A percentile compares a stretch with the other conserved stretches of the same genome.
Evolutionary conservation across 352 stramenopile species (phyloP).

Genomic region (Phytophthora uliginosa): DNA sequence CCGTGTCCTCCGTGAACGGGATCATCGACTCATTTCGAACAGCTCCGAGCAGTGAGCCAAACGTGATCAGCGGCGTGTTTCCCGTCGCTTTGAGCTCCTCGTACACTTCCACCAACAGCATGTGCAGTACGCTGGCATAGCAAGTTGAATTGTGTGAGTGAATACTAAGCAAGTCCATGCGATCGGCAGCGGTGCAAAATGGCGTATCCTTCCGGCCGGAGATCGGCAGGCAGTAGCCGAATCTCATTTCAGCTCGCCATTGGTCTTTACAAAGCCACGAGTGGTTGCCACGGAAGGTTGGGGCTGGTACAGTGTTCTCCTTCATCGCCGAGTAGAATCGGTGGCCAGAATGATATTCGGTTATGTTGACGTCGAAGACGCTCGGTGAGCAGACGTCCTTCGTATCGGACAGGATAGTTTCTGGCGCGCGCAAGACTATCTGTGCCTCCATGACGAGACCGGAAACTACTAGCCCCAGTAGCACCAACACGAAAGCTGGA

Average conservation of each 20-base stretch:
- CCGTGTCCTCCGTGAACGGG: constrained; percentile 64
- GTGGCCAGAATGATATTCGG: constrained; percentile 21
- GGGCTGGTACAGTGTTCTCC: constrained; percentile 2
- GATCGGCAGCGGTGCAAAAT: constrained; percentile 53
- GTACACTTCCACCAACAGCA: constrained; percentile 66
- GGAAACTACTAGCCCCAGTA: constrained; percentile 17
- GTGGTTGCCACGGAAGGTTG: constrained; percentile 34
- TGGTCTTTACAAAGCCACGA: constrained; percentile 22
- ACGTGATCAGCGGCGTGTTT: constrained; percentile 44
- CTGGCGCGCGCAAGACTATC: constrained; percentile 10
- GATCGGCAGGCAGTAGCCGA: constrained; percentile 58
- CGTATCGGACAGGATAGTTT: constrained; percentile 2
- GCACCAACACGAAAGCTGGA: constrained; percentile 14
- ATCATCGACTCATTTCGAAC: constrained; percentile 60
- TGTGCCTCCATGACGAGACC: constrained; percentile 13
- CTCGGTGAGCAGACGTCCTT: constrained; percentile 4
- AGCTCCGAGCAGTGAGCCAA: constrained; percentile 56
- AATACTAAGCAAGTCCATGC: constrained; percentile 47
- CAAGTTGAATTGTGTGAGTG: constrained; percentile 41
- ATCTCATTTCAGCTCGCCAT: not conserved
- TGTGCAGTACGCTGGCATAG: constrained; percentile 63
- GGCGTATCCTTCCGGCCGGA: constrained; percentile 48
- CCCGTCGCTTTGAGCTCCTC: constrained; percentile 41
- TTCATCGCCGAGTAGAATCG: constrained; percentile 22
- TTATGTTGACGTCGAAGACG: constrained; percentile 2